Base-by-base conservation (phyloP, 306 rosid genomes). In the Vicia sativa region DNA sequence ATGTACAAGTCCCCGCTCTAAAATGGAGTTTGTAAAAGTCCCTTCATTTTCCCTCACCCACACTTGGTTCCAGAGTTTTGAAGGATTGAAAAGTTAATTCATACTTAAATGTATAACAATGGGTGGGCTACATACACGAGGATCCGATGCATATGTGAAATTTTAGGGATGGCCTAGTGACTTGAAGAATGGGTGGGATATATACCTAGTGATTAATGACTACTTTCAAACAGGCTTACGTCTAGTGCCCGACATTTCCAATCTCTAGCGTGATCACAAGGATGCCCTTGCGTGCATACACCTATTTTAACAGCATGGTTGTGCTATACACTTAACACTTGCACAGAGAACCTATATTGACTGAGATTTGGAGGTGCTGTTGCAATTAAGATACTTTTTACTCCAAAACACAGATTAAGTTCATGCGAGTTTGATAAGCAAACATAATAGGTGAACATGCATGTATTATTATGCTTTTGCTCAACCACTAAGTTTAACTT, bases 381-480 rank as follows among this genome's bases (percentile, higher is more conserved):
- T 23, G 34, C 11, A 23, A 21, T n/a, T 23, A 21, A 53, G 34
- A 53, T 3, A 53, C 9, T 53, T 53, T 19, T 10, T 52, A 52
- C 31, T 52, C 53, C 53, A 46, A 0, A n/a, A 1, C 57, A 52
- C 57, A 21, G n/a, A 52, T 28, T 10, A 52, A 52, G 57, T 52
- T 11, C n/a, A 21, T 6, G 29, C 3, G 11, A 60, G 70, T 57
- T 46, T 65, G 65, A 58, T 29, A 38, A 41, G 59, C 59, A 53
- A 59, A 53, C 28, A 13, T 23, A 42, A 66, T 23, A 34, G 66
- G 31, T 54, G 28, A 15, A 7, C 19, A 14, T 38, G 29, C 7
- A 49, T 43, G 21, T 13, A 42, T 13, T 50, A 38, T n/a, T 34
- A 21, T 37, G 72, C 35, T 58, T 19, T 16, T 8, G 62, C 25